Base-by-base conservation (phyloP, 345 rosid genomes). In the Moringa oleifera region DNA sequence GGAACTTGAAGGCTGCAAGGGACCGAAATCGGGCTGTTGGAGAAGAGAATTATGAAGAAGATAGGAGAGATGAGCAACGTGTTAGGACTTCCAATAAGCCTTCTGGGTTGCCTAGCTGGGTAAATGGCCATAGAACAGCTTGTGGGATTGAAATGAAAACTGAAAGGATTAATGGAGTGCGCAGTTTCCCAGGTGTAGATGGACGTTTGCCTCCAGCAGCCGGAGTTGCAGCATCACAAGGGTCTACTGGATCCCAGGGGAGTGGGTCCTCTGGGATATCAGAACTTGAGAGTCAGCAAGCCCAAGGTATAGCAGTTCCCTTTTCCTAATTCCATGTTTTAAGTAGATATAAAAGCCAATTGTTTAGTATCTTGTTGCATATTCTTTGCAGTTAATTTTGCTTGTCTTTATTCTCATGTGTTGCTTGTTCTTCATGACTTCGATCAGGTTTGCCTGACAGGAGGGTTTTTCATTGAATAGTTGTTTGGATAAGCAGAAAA, bases 191-290 rank as follows among this genome's bases (percentile, higher is more conserved):
- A 64, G 67, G 59, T 50, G 10, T 23, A 16, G 66, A 62, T 31
- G 61, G 58, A 23, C 51, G 37, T 24, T 65, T 62, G 20, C 53
- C 59, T 36, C 25, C 31, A 46, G 51, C 63, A 17, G 57, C 41
- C 6, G 55, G 53, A 17, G 61, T 51, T 20, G 72, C 65, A 18
- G 58, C 62, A 21, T 58, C 71, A 45, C 86, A 80, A 45, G 83
- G 81, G 17, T 78, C 82, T 51, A 69, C 70, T 58, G 91, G 83
- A 47, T 89, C 90, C 55, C 88, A 75, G 22, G 83, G 79, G 7
- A 84, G 83, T 73, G 87, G 81, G n/a, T 80, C 85, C 33, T 79
- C 87, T 11, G 84, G 81, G 28, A 63, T 79, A 46, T 80, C 87
- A 5, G 93, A 82, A 64, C 61, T 74, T 54, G 93, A 84, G n/a